These are phyloP conservation scores for Psophocarpus tetragonolobus DNA, from an alignment of 306 rosid species.

Conservation along the genomic window DNA sequence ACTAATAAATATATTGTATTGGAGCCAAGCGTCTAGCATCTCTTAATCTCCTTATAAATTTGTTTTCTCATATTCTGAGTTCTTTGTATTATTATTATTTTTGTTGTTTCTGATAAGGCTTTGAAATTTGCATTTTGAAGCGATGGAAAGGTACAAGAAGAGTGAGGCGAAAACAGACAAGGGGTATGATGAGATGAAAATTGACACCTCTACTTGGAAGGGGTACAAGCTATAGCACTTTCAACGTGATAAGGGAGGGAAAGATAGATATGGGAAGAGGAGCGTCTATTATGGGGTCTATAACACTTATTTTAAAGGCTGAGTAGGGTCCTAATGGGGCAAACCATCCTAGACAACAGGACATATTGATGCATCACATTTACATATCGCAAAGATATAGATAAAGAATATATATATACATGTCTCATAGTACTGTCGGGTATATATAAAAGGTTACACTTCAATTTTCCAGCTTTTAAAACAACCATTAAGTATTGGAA, in stretches of 20 bases:
- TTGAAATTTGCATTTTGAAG: conserved; percentile 30
- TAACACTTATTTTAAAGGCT: conserved; percentile 5
- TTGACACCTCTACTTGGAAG: conserved; percentile 20
- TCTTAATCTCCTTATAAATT: conserved; percentile 12
- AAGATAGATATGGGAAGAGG: conserved; percentile 32
- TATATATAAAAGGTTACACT: conserved; percentile 28
- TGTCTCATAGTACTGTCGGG: conserved; percentile 37
- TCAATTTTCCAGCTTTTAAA: conserved; percentile 26
- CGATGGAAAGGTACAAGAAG: background rate
- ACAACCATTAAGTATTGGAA: conserved; percentile 30
- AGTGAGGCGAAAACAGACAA: conserved; percentile 40
- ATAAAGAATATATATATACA: conserved; percentile 26
- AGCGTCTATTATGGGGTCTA: conserved; percentile 40
- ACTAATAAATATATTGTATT: background rate
- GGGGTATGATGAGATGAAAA: conserved; percentile 36
- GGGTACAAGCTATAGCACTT: background rate
- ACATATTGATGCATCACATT: conserved; percentile 12
- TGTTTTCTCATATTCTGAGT: background rate
- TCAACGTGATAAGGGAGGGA: conserved; percentile 33
- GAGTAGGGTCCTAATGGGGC: conserved; percentile 40
- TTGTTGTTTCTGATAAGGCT: background rate
- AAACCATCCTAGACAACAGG: conserved; percentile 17
- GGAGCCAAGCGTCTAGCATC: conserved; percentile 28
- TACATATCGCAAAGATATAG: conserved; percentile 17
- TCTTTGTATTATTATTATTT: conserved; percentile 3